Conservation (phyloP, 352 stramenopile genomes). For the Blastocystis hominis region DNA sequence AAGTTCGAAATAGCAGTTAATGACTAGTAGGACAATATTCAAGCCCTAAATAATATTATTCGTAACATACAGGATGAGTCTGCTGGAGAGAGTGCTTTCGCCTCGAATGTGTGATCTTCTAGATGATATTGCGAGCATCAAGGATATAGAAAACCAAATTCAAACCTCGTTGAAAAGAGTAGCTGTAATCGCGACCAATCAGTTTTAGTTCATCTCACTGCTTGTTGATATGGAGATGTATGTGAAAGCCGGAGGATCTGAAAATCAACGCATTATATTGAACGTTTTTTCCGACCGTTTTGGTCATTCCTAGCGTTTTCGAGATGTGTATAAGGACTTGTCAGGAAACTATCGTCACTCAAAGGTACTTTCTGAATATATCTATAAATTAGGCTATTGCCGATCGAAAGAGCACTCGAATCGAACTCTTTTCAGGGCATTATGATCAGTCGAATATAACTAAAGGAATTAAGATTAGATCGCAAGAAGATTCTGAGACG, state of each 20-base stretch:
- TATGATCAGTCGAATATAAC: neutral
- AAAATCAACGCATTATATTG: neutral
- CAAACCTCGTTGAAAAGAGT: neutral
- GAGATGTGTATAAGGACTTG: constrained; percentile 26
- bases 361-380: neutral
- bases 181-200: neutral
- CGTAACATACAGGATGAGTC: neutral
- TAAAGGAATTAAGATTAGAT: neutral
- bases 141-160: neutral
- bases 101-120: neutral
- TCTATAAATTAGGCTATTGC: neutral
- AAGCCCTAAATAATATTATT: constrained; percentile 2
- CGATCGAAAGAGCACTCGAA: neutral
- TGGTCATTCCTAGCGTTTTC: neutral
- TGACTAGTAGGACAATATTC: constrained; percentile 11
- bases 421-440: constrained; percentile 7
- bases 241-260: neutral
- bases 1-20: neutral
- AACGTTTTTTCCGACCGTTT: neutral
- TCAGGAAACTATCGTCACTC: neutral
- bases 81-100: neutral
- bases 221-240: constrained; percentile 21
- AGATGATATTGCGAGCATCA: neutral
- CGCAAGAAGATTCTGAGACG: constrained; percentile 5
- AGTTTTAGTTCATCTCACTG: neutral